Evolutionary conservation across 2,329 filamentous ascomycete species (phyloP), one percentile per base, ranked within the genome.

Genomic region (Talaromyces sp.): DNA sequence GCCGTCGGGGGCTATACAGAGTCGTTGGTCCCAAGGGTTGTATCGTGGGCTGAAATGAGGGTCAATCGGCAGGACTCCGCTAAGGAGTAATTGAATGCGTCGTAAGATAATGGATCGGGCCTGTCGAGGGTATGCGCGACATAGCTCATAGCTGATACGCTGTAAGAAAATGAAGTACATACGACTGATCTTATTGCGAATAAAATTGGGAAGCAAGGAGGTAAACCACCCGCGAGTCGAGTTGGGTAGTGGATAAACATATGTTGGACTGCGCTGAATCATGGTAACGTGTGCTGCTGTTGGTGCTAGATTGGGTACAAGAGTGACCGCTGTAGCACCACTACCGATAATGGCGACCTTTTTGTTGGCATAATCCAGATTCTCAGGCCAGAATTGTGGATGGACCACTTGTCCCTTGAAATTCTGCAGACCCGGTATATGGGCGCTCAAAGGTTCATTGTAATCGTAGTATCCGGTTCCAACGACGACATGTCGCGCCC

Each of bases 281-380:
- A 93, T 90, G 1, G 89, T 93, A 28, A 91, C 84, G 13, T 82
- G 80, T 5, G 73, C 74, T 5, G 88, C 89, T 39, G 80, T 82
- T 43, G 87, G 75, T 0, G 85, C 83, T 46, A 95, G 73, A 48
- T 80, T 82, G 0, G 90, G 91, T 2, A 95, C 70, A 1, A 96
- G 78, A 0, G 90, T 94, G 51, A 93, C 75, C 6, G 89, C 87
- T 0, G 91, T 95, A 2, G 90, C 90, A 7, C 91, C 91, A 15
- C 83, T 87, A 15, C 89, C 89, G 61, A 94, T 83, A 59, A 93
- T 78, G 43, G 89, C 81, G 21, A 93, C 78, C 45, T 83, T 82
- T 72, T 91, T 90, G 69, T 78, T 77, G 5, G 77, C 72, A 68
- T 87, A 87, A 65, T 89, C 81, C 39, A 89, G 74, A 50, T 85